phyloP scores from a whole-genome alignment of 2,329 filamentous ascomycete genomes.

The Coniochaeta sp. region DNA sequence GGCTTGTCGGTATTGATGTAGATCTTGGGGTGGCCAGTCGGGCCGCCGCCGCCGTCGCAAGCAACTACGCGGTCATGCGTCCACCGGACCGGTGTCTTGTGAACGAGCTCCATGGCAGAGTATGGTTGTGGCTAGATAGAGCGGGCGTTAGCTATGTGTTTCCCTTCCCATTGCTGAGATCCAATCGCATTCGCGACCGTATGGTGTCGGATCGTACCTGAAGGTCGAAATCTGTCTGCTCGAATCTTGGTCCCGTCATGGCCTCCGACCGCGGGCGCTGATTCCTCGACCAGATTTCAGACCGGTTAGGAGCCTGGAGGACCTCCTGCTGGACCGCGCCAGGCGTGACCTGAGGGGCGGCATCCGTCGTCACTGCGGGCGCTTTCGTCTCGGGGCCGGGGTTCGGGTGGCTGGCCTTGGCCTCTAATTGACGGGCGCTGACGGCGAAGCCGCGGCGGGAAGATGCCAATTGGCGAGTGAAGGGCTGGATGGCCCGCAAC shows the following conservation, averaged over 20 bases:
- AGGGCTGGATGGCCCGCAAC: slow-evolving; percentile 30
- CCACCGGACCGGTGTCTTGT: slow-evolving; percentile 93
- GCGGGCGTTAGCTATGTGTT: neutral
- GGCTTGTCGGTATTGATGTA: slow-evolving; percentile 99
- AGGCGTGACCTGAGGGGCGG: slow-evolving; percentile 37
- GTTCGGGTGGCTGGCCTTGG: slow-evolving; percentile 15
- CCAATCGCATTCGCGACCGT: neutral
- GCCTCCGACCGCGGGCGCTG: slow-evolving; percentile 75
- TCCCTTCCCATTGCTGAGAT: neutral
- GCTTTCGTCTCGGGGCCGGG: slow-evolving; percentile 10
- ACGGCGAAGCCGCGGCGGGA: slow-evolving; percentile 40
- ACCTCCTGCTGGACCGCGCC: slow-evolving; percentile 32
- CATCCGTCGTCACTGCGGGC: slow-evolving; percentile 29
- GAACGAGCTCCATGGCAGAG: slow-evolving; percentile 91
- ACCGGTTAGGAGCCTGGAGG: slow-evolving; percentile 78
- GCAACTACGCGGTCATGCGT: slow-evolving; percentile 72
- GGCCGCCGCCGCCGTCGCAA: slow-evolving; percentile 89
- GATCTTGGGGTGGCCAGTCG: slow-evolving; percentile 82
- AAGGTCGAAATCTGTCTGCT: slow-evolving; percentile 88
- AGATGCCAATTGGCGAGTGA: slow-evolving; percentile 37
- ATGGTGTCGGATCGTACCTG: slow-evolving; percentile 60
- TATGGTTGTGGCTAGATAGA: slow-evolving; percentile 63
- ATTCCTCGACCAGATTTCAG: slow-evolving; percentile 73
- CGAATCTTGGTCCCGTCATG: slow-evolving; percentile 92
- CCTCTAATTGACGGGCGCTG: slow-evolving; percentile 40